phyloP scores from a whole-genome alignment of 495 filamentous ascomycete genomes.

The Neurospora tetraspora region DNA sequence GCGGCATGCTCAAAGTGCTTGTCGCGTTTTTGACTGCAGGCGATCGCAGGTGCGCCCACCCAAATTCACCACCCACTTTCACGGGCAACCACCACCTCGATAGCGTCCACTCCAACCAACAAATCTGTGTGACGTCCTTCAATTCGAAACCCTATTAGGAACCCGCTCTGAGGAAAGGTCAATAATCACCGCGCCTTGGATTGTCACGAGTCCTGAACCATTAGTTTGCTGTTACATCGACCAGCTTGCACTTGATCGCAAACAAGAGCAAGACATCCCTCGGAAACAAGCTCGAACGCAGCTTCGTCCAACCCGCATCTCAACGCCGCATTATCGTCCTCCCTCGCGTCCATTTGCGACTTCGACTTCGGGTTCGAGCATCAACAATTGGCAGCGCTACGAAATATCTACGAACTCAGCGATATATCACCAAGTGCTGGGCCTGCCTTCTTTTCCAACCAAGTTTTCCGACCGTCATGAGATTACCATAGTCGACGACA shows the following conservation, averaged over 20 bases:
- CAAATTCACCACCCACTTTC: background rate
- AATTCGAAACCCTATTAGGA: background rate
- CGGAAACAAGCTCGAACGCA: background rate
- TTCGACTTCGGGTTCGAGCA: background rate
- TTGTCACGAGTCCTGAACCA: background rate
- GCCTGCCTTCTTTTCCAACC: background rate
- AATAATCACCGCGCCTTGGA: background rate
- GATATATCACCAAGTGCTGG: background rate
- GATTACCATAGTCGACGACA: slow-evolving; percentile 3
- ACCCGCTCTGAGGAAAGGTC: background rate
- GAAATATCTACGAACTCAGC: background rate
- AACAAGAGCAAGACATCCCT: background rate
- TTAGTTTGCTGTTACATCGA: background rate
- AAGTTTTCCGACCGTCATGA: slow-evolving; percentile 3
- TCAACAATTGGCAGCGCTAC: background rate
- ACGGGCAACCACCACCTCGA: background rate
- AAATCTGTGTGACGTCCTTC: background rate
- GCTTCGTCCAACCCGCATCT: background rate
- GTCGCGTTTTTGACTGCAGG: slow-evolving; percentile 3
- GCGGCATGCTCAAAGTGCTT: background rate
- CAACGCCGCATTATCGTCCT: background rate
- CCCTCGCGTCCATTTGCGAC: background rate
- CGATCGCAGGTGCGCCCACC: background rate
- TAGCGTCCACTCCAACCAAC: background rate
- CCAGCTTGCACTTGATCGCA: background rate